phyloP scores from a whole-genome alignment of 1,284 basidiomycete genomes.

The Meira nashicola region DNA sequence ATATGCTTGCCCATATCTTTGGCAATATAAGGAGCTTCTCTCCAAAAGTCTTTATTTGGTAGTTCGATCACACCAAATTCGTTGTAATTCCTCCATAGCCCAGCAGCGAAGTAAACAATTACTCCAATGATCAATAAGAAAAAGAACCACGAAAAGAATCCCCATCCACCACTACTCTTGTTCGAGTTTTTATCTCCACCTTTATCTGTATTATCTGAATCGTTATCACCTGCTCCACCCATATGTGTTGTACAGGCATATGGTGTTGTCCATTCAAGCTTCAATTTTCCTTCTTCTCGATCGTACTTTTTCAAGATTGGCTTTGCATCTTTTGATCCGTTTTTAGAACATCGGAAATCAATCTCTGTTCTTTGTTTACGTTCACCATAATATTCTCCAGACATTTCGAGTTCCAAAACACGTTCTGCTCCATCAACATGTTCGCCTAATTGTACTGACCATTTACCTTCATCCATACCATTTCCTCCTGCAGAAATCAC shows the following conservation, averaged over 20 bases:
- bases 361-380: constrained; percentile 8
- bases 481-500: constrained; percentile 5
- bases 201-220: not conserved
- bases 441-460: not conserved
- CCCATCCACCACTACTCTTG: not conserved
- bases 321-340: not conserved
- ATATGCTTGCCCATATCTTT: constrained; percentile 10
- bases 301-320: constrained; percentile 6
- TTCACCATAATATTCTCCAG: constrained; percentile 1
- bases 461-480: not conserved
- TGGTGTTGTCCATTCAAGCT: constrained; percentile 3
- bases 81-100: constrained; percentile 10
- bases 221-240: not conserved
- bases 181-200: not conserved
- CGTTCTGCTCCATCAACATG: constrained; percentile 3
- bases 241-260: constrained; percentile 5
- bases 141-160: constrained; percentile 12
- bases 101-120: constrained; percentile 1
- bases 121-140: constrained; percentile 8
- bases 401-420: not conserved
- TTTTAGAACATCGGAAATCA: not conserved
- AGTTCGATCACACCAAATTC: constrained; percentile 9
- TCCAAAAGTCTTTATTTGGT: constrained; percentile 10
- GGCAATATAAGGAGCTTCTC: constrained; percentile 10
- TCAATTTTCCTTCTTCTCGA: constrained; percentile 3